Evolutionary conservation across 2,329 filamentous ascomycete genomes (phyloP).

Genomic region (Arthrobotrys megalospora): DNA sequence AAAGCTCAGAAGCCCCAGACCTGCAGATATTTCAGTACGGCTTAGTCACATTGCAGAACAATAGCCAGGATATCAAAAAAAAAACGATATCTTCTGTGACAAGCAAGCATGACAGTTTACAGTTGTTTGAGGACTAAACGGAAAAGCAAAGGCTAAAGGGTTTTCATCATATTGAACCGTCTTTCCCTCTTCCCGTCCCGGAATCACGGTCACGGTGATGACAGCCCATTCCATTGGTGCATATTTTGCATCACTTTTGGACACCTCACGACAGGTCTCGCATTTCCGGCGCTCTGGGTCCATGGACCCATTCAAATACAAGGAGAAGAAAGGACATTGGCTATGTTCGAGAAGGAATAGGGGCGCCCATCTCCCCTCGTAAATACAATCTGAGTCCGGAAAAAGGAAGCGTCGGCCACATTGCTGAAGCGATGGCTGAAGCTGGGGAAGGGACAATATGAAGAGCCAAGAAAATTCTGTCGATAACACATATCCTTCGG

Average conservation of each 20-base stretch:
- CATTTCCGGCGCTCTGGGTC: slow-evolving; percentile 45
- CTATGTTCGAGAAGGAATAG: slow-evolving; percentile 42
- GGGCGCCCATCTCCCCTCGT: slow-evolving; percentile 37
- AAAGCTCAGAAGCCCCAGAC: slow-evolving; percentile 19
- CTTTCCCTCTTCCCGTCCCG: slow-evolving; percentile 52
- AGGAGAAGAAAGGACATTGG: slow-evolving; percentile 19
- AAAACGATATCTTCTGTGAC: slow-evolving; percentile 6
- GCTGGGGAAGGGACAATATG: slow-evolving; percentile 22
- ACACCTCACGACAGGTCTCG: slow-evolving; percentile 36
- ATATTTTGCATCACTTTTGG: slow-evolving; percentile 40
- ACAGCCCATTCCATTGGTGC: slow-evolving; percentile 57
- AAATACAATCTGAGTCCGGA: slow-evolving; percentile 40
- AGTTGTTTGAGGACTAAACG: slow-evolving; percentile 17
- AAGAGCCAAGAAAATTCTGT: slow-evolving; percentile 21
- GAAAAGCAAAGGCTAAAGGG: slow-evolving; percentile 35
- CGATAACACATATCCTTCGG: slow-evolving; percentile 12
- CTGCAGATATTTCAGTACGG: slow-evolving; percentile 49
- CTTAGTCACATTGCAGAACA: slow-evolving; percentile 33
- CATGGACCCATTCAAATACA: slow-evolving; percentile 33
- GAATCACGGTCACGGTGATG: slow-evolving; percentile 53
- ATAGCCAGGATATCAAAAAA: slow-evolving; percentile 1
- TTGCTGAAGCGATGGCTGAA: slow-evolving; percentile 47
- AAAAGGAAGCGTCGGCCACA: slow-evolving; percentile 61
- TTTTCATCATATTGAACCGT: slow-evolving; percentile 43
- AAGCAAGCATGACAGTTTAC: slow-evolving; percentile 3